phyloP scores from a whole-genome alignment of 495 filamentous ascomycete genomes.

The Podospora comata region DNA sequence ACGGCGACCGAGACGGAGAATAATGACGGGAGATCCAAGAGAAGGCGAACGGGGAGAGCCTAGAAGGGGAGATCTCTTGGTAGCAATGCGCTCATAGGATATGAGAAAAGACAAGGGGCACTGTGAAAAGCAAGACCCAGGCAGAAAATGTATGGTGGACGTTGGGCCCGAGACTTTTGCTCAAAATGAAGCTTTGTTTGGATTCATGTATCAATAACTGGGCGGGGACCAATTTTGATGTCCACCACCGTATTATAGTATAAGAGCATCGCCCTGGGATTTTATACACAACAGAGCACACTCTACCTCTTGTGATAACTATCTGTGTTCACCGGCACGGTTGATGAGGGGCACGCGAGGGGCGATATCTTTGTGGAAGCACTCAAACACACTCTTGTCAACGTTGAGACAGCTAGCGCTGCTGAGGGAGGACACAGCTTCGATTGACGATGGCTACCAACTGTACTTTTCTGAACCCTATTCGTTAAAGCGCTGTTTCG shows the following conservation, averaged over 20 bases:
- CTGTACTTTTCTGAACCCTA: too few relatives aligned
- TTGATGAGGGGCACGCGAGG: too few relatives aligned
- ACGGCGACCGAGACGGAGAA: conserved; percentile 9
- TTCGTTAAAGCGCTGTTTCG: too few relatives aligned
- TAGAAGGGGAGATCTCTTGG: neutral
- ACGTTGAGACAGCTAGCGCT: too few relatives aligned
- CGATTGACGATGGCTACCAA: too few relatives aligned
- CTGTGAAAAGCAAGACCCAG: neutral
- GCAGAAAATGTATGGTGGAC: too few relatives aligned
- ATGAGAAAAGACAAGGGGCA: neutral
- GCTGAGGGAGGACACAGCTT: too few relatives aligned
- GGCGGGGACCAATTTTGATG: neutral
- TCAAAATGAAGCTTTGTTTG: neutral
- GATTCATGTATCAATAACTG: neutral
- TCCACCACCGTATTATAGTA: neutral
- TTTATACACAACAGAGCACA: neutral
- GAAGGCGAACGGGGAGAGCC: neutral
- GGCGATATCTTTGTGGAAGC: too few relatives aligned
- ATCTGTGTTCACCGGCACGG: neutral
- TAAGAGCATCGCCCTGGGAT: neutral
- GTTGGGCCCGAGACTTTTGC: too few relatives aligned
- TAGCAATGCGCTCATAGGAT: neutral
- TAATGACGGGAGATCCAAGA: conserved; percentile 3
- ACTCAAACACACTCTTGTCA: too few relatives aligned
- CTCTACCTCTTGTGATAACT: neutral